Percentiles rank a stretch among this genome's conserved stretches.
phyloP scores from a whole-genome alignment of 257 asterid species.

The Ilex asprella region DNA sequence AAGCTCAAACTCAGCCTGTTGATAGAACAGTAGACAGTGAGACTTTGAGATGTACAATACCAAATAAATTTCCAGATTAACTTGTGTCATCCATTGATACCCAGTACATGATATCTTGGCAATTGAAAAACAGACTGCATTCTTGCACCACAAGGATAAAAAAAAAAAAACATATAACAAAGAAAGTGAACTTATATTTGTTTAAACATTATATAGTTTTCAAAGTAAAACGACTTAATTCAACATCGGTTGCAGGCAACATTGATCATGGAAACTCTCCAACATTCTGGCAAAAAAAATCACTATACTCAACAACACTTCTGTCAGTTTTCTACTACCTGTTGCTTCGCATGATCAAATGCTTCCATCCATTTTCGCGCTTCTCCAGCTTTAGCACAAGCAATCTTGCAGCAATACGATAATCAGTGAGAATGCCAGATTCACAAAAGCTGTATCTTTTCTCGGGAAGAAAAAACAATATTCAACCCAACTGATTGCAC shows the following conservation, averaged over 20 bases:
- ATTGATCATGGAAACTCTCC: not conserved
- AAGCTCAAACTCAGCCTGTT: conserved; percentile 73
- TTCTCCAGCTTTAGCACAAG: conserved; percentile 84
- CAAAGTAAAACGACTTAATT: not conserved
- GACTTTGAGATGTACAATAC: not conserved
- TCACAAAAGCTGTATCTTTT: not conserved
- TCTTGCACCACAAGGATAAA: no score
- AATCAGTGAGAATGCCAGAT: conserved; percentile 15
- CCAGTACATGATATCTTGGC: not conserved
- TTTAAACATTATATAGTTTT: not conserved
- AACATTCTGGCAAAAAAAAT: conserved; percentile 1
- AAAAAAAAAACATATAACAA: not conserved
- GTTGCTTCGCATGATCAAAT: conserved; percentile 91
- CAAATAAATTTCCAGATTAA: not conserved
- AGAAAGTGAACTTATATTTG: not conserved
- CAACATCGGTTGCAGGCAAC: not conserved
- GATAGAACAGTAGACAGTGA: conserved; percentile 20
- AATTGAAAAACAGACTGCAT: not conserved
- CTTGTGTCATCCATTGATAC: not conserved
- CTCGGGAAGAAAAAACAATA: not conserved
- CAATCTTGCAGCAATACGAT: conserved; percentile 62
- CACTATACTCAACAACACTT: not conserved
- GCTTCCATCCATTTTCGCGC: conserved; percentile 94
- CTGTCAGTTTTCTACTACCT: conserved; percentile 40
- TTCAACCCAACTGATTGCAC: not conserved